Percentiles rank a stretch among this genome's conserved stretches.
Evolutionary conservation across 1,284 basidiomycete species (phyloP).

Genomic region (Apiotrichum montevideense): DNA sequence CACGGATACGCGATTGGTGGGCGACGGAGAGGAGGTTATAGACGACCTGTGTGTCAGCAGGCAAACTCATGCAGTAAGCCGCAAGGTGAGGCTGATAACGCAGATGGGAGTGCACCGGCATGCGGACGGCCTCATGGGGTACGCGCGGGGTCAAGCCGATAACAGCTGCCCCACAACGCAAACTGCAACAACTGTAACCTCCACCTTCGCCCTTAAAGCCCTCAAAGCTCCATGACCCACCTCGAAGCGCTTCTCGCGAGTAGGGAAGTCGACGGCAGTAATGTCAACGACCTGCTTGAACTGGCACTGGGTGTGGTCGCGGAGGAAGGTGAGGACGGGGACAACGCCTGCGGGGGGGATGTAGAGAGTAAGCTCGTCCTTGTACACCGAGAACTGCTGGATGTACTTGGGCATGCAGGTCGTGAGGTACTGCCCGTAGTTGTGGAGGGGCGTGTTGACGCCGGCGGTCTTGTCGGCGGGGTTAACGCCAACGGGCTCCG

Average conservation of each 20-base stretch:
- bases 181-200: too few relatives aligned
- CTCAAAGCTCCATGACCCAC: constrained; percentile 21
- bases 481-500: constrained; percentile 79
- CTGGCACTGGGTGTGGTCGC: constrained; percentile 93
- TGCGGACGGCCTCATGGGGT: too few relatives aligned
- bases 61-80: too few relatives aligned
- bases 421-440: constrained; percentile 82
- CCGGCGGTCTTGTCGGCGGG: constrained; percentile 64
- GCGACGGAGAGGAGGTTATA: constrained; percentile 89
- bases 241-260: constrained; percentile 90
- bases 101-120: too few relatives aligned
- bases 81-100: too few relatives aligned
- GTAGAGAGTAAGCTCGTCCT: constrained; percentile 85
- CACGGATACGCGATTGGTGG: constrained; percentile 69
- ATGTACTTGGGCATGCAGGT: constrained; percentile 90
- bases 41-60: constrained; percentile 55
- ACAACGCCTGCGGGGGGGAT: constrained; percentile 74
- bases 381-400: constrained; percentile 95
- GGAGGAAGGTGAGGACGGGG: constrained; percentile 84
- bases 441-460: constrained; percentile 69
- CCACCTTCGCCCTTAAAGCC: too few relatives aligned
- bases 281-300: constrained; percentile 93
- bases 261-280: constrained; percentile 91
- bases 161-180: too few relatives aligned
- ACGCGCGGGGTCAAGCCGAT: too few relatives aligned